phyloP scores from a whole-genome alignment of 2,329 filamentous ascomycete species.

The Colletotrichum sp. region DNA sequence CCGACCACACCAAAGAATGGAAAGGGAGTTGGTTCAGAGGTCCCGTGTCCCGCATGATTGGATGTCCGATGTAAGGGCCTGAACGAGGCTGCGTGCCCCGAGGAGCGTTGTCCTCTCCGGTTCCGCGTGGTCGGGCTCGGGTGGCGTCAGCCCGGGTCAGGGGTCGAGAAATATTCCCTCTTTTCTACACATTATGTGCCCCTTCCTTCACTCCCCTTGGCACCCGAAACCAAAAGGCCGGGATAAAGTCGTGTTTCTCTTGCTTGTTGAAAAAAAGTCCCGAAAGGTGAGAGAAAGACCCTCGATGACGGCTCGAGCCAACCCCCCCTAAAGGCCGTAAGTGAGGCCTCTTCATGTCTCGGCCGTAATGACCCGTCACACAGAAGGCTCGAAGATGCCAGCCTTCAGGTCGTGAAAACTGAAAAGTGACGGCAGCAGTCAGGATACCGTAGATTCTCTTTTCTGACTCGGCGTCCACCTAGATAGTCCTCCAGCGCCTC shows the following conservation, averaged over 20 bases:
- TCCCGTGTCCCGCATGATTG: neutral
- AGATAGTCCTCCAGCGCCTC: neutral
- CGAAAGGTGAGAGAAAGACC: neutral
- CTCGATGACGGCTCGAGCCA: neutral
- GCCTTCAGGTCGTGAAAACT: neutral
- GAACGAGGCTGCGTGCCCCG: neutral
- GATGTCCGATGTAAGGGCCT: conserved; percentile 4
- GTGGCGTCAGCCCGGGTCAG: neutral
- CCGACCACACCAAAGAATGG: neutral
- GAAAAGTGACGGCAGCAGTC: neutral
- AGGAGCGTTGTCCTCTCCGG: neutral
- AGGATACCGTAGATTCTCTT: neutral
- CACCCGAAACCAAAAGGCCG: neutral
- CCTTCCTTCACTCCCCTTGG: neutral
- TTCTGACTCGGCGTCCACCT: neutral
- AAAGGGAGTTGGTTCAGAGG: conserved; percentile 3
- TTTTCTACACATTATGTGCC: neutral
- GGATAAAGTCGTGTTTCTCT: neutral
- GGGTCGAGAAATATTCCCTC: neutral
- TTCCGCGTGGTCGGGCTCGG: conserved; percentile 15
- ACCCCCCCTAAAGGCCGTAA: conserved; percentile 14
- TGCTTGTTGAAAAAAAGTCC: neutral
- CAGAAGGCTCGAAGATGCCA: neutral
- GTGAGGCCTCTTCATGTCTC: neutral
- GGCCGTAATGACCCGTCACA: conserved; percentile 1